Percentiles rank a stretch among this genome's conserved stretches.
phyloP scores from a whole-genome alignment of 768 basidiomycete species.

The Lactifluus subvellereus region DNA sequence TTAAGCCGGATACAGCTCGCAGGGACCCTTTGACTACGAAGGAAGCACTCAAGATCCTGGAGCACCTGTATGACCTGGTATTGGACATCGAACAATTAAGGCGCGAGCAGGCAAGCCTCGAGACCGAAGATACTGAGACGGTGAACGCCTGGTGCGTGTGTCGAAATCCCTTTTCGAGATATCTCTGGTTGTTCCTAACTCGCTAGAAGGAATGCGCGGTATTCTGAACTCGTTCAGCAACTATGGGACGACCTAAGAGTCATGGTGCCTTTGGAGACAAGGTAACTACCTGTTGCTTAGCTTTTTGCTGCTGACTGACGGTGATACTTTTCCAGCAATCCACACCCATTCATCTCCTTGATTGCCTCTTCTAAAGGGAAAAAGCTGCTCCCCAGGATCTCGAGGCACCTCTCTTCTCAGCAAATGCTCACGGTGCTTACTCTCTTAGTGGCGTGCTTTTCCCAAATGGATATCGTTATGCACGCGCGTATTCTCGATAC shows the following conservation, averaged over 20 bases:
- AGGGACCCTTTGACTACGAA: constrained; percentile 74
- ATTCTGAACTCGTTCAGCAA: constrained; percentile 52
- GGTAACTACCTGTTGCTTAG: constrained; percentile 40
- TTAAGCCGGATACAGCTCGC: constrained; percentile 54
- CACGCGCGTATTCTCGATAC: constrained; percentile 69
- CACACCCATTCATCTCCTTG: constrained; percentile 95
- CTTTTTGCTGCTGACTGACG: not conserved
- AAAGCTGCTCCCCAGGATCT: constrained; percentile 80
- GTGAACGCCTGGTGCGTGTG: constrained; percentile 39
- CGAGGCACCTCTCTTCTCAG: constrained; percentile 71
- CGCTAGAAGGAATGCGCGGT: constrained; percentile 48
- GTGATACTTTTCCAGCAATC: constrained; percentile 47
- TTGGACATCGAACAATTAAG: constrained; percentile 81
- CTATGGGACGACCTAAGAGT: constrained; percentile 81
- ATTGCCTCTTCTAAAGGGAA: constrained; percentile 89
- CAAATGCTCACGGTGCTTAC: constrained; percentile 86
- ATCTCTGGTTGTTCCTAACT: not conserved
- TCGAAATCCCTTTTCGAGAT: not conserved
- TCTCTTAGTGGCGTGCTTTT: constrained; percentile 89
- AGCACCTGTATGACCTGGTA: constrained; percentile 78
- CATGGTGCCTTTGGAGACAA: constrained; percentile 90
- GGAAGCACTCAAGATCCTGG: constrained; percentile 72
- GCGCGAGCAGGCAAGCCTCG: constrained; percentile 65
- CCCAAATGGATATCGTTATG: constrained; percentile 85
- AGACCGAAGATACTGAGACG: constrained; percentile 41